Evolutionary conservation across 371 early-diverging fungal species (phyloP).

Genomic region (Mortierella sp.): DNA sequence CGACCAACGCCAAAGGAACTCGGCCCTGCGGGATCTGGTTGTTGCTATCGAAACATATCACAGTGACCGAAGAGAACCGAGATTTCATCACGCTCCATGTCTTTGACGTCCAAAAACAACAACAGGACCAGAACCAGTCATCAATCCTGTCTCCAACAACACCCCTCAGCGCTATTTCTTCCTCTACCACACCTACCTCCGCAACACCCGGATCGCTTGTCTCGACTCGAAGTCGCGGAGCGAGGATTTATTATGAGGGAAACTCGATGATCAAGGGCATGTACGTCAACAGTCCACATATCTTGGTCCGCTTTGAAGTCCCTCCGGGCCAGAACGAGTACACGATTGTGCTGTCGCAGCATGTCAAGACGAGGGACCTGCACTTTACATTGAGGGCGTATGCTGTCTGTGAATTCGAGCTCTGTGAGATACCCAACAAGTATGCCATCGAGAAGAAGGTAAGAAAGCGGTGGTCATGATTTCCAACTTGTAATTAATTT

Average conservation of each 20-base stretch:
- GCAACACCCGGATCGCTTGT: background rate
- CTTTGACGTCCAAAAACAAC: conserved; percentile 71
- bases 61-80: conserved; percentile 82
- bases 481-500: background rate
- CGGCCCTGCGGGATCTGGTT: conserved; percentile 80
- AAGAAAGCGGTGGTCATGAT: conserved; percentile 3
- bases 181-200: background rate
- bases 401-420: conserved; percentile 73
- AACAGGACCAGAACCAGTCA: conserved; percentile 12
- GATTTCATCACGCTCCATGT: conserved; percentile 91
- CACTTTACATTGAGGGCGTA: conserved; percentile 83
- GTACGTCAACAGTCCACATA: conserved; percentile 90
- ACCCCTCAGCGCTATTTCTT: conserved; percentile 7
- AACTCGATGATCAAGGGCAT: conserved; percentile 80
- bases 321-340: conserved; percentile 73
- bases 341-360: conserved; percentile 87
- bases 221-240: conserved; percentile 54
- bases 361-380: conserved; percentile 76
- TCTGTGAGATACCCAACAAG: conserved; percentile 75
- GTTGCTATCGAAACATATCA: conserved; percentile 86
- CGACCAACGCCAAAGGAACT: conserved; percentile 67
- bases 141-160: conserved; percentile 16
- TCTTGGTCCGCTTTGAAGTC: conserved; percentile 79
- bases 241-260: conserved; percentile 83
- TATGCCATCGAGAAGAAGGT: conserved; percentile 74